Conservation (phyloP, 352 stramenopile species). For the Globisporangium cederbergense region DNA sequence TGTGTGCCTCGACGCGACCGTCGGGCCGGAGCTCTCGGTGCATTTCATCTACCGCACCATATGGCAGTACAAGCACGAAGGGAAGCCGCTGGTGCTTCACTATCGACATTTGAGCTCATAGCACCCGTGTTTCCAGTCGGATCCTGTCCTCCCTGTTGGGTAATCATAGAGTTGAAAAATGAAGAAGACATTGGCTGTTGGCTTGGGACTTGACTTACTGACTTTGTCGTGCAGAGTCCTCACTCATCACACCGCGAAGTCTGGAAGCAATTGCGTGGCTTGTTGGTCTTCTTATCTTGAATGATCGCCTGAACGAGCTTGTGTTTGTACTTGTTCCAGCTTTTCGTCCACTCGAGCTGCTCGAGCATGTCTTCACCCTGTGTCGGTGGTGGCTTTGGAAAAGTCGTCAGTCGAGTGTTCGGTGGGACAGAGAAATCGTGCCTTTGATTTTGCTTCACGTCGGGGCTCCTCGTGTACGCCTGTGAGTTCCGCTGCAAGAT, state of each 20-base stretch:
- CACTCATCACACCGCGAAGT: not conserved
- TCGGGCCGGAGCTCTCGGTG: constrained; percentile 61
- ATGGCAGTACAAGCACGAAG: constrained; percentile 52
- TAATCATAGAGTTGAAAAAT: constrained; percentile 7
- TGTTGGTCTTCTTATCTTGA: constrained; percentile 15
- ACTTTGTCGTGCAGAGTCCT: not conserved
- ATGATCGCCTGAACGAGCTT: constrained; percentile 10
- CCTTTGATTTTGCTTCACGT: not conserved
- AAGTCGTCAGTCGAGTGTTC: not conserved
- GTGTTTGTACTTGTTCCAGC: constrained; percentile 18
- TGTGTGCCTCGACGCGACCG: constrained; percentile 47
- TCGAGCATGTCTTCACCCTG: constrained; percentile 17
- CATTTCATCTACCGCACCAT: constrained; percentile 67
- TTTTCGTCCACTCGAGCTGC: constrained; percentile 10
- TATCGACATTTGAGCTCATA: constrained; percentile 33
- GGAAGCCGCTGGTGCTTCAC: constrained; percentile 42
- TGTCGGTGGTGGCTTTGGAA: not conserved
- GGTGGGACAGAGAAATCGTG: not conserved
- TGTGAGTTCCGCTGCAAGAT: constrained; percentile 41
- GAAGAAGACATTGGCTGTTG: not conserved
- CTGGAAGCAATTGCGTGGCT: constrained; percentile 12
- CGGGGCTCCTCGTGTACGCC: not conserved
- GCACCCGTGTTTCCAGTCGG: not conserved
- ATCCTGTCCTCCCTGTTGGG: not conserved
- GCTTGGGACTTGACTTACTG: not conserved